Evolutionary conservation across 169 alveolate genomes (phyloP).

Genomic region (Plasmodium malariae): DNA sequence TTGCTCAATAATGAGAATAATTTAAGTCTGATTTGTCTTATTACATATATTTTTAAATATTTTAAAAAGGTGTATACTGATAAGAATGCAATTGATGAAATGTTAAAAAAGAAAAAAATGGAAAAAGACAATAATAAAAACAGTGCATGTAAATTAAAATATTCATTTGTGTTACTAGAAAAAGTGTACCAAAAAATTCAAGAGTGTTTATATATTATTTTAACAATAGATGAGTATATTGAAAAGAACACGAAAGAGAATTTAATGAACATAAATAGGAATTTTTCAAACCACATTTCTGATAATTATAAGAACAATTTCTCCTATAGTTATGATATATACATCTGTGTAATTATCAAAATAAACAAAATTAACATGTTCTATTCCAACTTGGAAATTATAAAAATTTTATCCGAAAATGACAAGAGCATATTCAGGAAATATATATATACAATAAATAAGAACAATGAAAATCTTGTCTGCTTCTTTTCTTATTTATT

Average conservation of each 20-base stretch:
- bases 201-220: conserved; percentile 59
- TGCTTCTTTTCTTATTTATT: conserved; percentile 27
- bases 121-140: not conserved
- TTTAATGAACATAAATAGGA: not conserved
- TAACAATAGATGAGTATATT: conserved; percentile 59
- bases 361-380: conserved; percentile 64
- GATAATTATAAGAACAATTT: not conserved
- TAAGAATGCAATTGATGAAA: not conserved
- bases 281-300: not conserved
- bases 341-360: conserved; percentile 38
- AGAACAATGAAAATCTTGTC: conserved; percentile 58
- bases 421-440: conserved; percentile 40
- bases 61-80: conserved; percentile 53
- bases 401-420: conserved; percentile 37
- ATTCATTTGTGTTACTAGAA: conserved; percentile 38
- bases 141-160: conserved; percentile 6
- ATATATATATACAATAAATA: conserved; percentile 63
- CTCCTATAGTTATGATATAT: not conserved
- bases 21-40: conserved; percentile 20
- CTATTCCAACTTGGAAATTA: conserved; percentile 64
- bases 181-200: conserved; percentile 73
- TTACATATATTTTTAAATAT: conserved; percentile 54
- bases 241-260: not conserved
- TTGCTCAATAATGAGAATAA: conserved; percentile 35
- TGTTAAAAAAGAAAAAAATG: not conserved